Conservation (phyloP, 352 stramenopile genomes). For the Thraustotheca clavata region DNA sequence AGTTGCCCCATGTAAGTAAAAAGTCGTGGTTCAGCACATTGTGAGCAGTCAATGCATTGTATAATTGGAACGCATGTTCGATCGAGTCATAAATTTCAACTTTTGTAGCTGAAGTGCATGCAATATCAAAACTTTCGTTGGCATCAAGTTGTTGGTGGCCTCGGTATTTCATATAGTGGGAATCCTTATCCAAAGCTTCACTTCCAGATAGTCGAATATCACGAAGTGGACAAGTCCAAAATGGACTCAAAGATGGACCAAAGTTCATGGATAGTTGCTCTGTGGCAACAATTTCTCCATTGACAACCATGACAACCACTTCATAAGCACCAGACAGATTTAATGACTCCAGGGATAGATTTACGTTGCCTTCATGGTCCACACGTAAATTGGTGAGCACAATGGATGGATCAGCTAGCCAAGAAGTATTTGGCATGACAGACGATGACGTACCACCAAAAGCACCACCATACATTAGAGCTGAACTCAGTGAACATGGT, state of each 20-base stretch:
- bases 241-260: neutral
- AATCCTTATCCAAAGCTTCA: slow-evolving; percentile 22
- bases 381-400: slow-evolving; percentile 12
- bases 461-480: too few relatives aligned
- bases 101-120: slow-evolving; percentile 28
- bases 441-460: neutral
- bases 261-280: neutral
- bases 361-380: neutral
- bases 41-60: slow-evolving; percentile 23
- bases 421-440: slow-evolving; percentile 27
- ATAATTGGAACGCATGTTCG: slow-evolving; percentile 29
- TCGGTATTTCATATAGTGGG: slow-evolving; percentile 37
- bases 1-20: slow-evolving; percentile 28
- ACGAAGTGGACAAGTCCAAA: slow-evolving; percentile 18
- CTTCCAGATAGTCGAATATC: slow-evolving; percentile 29
- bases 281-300: slow-evolving; percentile 19
- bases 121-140: slow-evolving; percentile 25
- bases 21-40: slow-evolving; percentile 25
- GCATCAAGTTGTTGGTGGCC: slow-evolving; percentile 27
- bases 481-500: too few relatives aligned
- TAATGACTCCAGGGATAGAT: neutral
- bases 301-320: slow-evolving; percentile 29
- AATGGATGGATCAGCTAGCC: slow-evolving; percentile 23
- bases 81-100: slow-evolving; percentile 35
- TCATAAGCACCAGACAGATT: slow-evolving; percentile 25